These are phyloP conservation scores for Boletus vinaceobasis DNA, from an alignment of 768 basidiomycete species.

Conservation along the genomic window DNA sequence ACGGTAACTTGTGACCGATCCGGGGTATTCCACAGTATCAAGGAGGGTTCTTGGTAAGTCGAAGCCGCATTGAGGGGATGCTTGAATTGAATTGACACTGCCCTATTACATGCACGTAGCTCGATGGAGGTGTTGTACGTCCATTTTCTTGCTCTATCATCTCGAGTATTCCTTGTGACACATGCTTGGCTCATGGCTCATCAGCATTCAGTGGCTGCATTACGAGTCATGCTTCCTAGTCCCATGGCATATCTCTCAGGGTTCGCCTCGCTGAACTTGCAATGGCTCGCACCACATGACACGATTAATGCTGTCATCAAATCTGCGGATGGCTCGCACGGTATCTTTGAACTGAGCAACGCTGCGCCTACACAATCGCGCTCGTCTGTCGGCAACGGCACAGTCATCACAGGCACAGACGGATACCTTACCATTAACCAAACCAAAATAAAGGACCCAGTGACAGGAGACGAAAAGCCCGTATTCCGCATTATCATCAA, in stretches of 20 bases:
- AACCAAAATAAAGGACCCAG: constrained; percentile 22
- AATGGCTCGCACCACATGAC: constrained; percentile 75
- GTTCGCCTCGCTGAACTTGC: constrained; percentile 64
- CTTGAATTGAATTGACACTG: background rate
- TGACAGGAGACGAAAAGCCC: constrained; percentile 21
- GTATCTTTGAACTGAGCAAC: constrained; percentile 61
- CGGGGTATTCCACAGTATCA: constrained; percentile 49
- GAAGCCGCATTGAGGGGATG: background rate
- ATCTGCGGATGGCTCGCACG: constrained; percentile 49
- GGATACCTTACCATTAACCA: constrained; percentile 55
- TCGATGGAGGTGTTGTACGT: constrained; percentile 77
- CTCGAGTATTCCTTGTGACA: background rate
- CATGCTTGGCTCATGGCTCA: background rate
- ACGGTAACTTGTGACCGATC: background rate
- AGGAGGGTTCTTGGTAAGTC: constrained; percentile 76
- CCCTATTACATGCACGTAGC: constrained; percentile 35
- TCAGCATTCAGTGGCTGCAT: constrained; percentile 64
- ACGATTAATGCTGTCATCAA: constrained; percentile 61
- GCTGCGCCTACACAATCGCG: constrained; percentile 49
- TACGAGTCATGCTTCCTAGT: constrained; percentile 57
- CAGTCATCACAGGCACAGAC: constrained; percentile 55
- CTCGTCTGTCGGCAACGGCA: constrained; percentile 27
- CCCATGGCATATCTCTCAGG: constrained; percentile 55
- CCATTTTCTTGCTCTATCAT: background rate
- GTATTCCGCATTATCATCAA: constrained; percentile 41